Evolutionary conservation across 345 rosid genomes (phyloP).

Genomic region (Triadica sebifera): DNA sequence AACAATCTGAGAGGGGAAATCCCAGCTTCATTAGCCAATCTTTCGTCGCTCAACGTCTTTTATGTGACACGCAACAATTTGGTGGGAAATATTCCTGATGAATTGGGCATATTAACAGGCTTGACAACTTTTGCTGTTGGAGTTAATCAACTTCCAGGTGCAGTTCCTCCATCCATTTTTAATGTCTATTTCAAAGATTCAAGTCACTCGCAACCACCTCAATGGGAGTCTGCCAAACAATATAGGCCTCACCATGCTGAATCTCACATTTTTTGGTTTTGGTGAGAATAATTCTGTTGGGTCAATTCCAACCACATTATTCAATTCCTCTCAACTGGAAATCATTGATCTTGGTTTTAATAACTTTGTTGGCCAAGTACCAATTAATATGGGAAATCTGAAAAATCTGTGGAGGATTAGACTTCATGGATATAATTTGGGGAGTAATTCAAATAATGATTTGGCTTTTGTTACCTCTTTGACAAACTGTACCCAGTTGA

Average conservation of each 20-base stretch:
- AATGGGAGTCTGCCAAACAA: conserved; percentile 8
- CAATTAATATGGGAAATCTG: conserved; percentile 8
- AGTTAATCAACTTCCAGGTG: conserved; percentile 14
- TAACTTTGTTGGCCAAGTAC: conserved; percentile 4
- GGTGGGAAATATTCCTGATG: conserved; percentile 15
- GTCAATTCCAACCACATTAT: conserved; percentile 6
- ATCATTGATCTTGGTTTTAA: neutral
- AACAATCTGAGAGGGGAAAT: conserved; percentile 20
- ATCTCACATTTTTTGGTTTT: neutral
- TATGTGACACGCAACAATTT: neutral
- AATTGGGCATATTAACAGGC: conserved; percentile 1
- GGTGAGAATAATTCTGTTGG: conserved; percentile 27
- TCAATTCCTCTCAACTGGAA: conserved; percentile 8
- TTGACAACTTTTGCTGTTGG: neutral
- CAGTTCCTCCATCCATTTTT: conserved; percentile 24
- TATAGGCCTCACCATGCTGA: conserved; percentile 17
- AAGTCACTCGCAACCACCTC: conserved; percentile 7
- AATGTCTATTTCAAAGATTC: conserved; percentile 7
- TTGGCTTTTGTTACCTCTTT: conserved; percentile 20
- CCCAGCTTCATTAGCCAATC: conserved; percentile 18
- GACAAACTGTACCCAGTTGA: conserved; percentile 19
- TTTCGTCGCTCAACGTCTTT: neutral
- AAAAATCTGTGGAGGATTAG: conserved; percentile 12
- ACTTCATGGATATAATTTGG: conserved; percentile 14
- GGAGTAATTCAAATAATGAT: conserved; percentile 14